Percentiles rank a stretch among this genome's conserved stretches.
phyloP scores from a whole-genome alignment of 768 basidiomycete species.

The Pulveroboletus frians region DNA sequence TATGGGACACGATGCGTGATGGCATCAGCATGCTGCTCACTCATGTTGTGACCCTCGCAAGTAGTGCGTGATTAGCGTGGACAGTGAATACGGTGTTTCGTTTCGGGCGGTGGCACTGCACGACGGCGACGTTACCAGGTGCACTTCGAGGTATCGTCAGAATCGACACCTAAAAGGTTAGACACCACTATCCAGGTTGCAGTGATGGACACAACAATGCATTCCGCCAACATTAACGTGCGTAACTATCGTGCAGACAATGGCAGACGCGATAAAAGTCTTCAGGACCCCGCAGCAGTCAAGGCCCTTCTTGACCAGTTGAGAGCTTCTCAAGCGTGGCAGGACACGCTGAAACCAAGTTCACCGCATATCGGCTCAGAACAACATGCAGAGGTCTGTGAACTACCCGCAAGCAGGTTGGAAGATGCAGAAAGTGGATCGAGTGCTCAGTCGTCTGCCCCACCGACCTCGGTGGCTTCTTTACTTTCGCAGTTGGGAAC shows the following conservation, averaged over 20 bases:
- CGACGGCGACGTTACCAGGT: too few species aligned
- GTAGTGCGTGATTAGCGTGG: too few species aligned
- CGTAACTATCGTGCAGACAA: slow-evolving; percentile 5
- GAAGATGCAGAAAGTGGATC: slow-evolving; percentile 6
- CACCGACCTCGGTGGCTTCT: slow-evolving; percentile 47
- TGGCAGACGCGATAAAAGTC: background rate
- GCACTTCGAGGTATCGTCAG: background rate
- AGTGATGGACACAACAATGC: background rate
- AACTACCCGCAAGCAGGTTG: slow-evolving; percentile 4
- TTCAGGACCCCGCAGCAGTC: slow-evolving; percentile 61
- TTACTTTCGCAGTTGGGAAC: slow-evolving; percentile 58
- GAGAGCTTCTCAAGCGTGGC: slow-evolving; percentile 65
- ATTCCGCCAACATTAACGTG: slow-evolving; percentile 59
- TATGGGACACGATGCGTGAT: too few species aligned
- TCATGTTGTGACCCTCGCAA: too few species aligned
- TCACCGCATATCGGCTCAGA: slow-evolving; percentile 1
- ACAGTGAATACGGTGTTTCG: too few species aligned
- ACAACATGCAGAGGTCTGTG: slow-evolving; percentile 1
- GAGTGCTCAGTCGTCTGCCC: slow-evolving; percentile 8
- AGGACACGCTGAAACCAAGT: slow-evolving; percentile 35
- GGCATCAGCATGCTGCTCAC: too few species aligned
- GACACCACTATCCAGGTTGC: background rate
- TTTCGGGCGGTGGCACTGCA: background rate
- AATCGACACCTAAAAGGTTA: too few species aligned
- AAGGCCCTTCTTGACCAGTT: slow-evolving; percentile 69